Conservation (phyloP, 1,139 yeast species). For the Pichia sp. region DNA sequence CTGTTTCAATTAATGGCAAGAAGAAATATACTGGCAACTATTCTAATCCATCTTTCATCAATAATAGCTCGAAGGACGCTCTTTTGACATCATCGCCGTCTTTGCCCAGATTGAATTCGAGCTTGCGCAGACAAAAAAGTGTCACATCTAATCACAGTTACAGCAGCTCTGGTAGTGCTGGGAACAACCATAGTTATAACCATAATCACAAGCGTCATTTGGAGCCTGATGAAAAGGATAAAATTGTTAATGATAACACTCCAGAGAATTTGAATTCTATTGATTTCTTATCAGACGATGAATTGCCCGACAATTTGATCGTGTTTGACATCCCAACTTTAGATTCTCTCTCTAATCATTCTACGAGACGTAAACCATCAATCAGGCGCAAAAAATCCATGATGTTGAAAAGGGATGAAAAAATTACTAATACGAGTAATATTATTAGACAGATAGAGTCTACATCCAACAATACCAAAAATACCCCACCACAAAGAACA, state of each 20-base stretch:
- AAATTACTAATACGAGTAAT: conserved; percentile 10
- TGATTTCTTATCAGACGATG: conserved; percentile 37
- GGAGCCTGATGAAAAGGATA: conserved; percentile 1
- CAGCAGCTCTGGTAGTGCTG: no score
- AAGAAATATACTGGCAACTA: neutral
- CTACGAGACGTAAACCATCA: conserved; percentile 5
- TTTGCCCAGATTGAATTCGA: no score
- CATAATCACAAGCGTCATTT: neutral
- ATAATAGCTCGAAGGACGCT: conserved; percentile 9
- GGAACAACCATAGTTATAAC: no score
- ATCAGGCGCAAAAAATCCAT: conserved; percentile 2
- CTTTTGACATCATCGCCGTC: conserved; percentile 6
- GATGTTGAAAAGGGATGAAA: neutral
- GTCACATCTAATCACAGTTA: no score
- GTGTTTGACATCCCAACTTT: conserved; percentile 61
- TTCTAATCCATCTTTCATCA: conserved; percentile 3
- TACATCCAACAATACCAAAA: neutral
- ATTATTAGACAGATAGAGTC: conserved; percentile 8
- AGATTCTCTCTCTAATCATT: conserved; percentile 25
- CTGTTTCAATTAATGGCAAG: neutral
- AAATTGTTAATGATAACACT: conserved; percentile 1
- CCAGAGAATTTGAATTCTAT: conserved; percentile 10
- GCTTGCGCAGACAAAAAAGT: no score
- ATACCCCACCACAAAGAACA: neutral
- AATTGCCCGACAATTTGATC: conserved; percentile 40